These are phyloP conservation scores for Thermomyces lanuginosus DNA, from an alignment of 2,329 filamentous ascomycete species.

Conservation along the genomic window DNA sequence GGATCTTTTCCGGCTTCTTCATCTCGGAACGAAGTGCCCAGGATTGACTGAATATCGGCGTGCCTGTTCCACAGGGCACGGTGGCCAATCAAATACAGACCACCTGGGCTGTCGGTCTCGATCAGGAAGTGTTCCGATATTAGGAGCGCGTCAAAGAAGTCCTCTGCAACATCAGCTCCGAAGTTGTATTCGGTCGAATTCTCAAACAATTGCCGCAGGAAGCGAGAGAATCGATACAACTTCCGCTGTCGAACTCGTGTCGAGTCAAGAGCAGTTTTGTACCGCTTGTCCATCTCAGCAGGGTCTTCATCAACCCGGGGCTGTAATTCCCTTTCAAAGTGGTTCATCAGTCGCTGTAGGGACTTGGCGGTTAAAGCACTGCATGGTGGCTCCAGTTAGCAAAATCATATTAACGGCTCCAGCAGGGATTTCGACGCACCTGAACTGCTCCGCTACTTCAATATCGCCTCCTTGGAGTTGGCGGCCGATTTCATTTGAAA, in stretches of 20 bases:
- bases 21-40: constrained; percentile 61
- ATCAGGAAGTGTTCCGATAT: constrained; percentile 78
- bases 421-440: constrained; percentile 33
- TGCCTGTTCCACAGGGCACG: constrained; percentile 57
- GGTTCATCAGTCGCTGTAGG: constrained; percentile 67
- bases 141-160: constrained; percentile 65
- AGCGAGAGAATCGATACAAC: constrained; percentile 84
- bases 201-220: constrained; percentile 84
- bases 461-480: constrained; percentile 88
- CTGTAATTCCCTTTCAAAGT: constrained; percentile 83
- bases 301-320: constrained; percentile 68
- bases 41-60: constrained; percentile 69
- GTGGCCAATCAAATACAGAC: constrained; percentile 71
- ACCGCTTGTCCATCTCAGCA: constrained; percentile 86
- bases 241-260: constrained; percentile 92
- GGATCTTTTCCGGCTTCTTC: constrained; percentile 55
- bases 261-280: constrained; percentile 88
- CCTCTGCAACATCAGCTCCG: constrained; percentile 49
- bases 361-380: constrained; percentile 82
- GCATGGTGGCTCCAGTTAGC: constrained; percentile 12
- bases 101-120: constrained; percentile 48
- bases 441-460: constrained; percentile 95
- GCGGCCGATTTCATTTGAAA: constrained; percentile 82
- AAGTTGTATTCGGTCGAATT: constrained; percentile 94
- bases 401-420: neutral